Evolutionary conservation across 345 rosid species (phyloP).

Genomic region (Aquilaria yunnanensis): DNA sequence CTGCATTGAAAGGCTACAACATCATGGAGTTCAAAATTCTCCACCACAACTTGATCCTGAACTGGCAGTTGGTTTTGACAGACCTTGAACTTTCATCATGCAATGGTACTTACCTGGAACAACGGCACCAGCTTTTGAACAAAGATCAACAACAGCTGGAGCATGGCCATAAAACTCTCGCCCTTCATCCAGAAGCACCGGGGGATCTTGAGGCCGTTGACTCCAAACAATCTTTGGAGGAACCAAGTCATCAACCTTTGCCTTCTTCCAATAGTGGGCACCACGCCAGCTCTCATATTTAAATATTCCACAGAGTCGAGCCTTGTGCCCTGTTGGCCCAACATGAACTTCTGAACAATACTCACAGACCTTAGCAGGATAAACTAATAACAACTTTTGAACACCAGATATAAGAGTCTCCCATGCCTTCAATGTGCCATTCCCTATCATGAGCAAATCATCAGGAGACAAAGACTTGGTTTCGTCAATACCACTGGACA

Average conservation of each 20-base stretch:
- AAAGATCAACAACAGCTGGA: slow-evolving; percentile 74
- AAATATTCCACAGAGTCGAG: slow-evolving; percentile 76
- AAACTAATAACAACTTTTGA: slow-evolving; percentile 48
- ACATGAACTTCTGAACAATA: slow-evolving; percentile 77
- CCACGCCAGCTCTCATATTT: slow-evolving; percentile 78
- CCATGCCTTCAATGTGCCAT: slow-evolving; percentile 65
- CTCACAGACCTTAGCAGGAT: slow-evolving; percentile 73
- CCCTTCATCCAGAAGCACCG: slow-evolving; percentile 56
- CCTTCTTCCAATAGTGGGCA: slow-evolving; percentile 74
- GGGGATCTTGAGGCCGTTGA: slow-evolving; percentile 72
- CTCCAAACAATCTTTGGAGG: slow-evolving; percentile 79
- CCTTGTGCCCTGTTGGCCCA: slow-evolving; percentile 84
- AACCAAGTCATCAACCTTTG: slow-evolving; percentile 67
- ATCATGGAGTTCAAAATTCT: neutral
- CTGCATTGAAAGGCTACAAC: too few species aligned
- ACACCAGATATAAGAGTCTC: slow-evolving; percentile 55
- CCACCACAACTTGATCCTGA: neutral
- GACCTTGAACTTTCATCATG: slow-evolving; percentile 72
- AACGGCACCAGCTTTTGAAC: slow-evolving; percentile 65
- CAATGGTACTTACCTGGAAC: slow-evolving; percentile 45
- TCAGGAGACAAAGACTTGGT: slow-evolving; percentile 29
- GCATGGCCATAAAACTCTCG: slow-evolving; percentile 76
- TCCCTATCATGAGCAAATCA: slow-evolving; percentile 40
- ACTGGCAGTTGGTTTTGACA: slow-evolving; percentile 27
- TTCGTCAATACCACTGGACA: slow-evolving; percentile 20